phyloP scores from a whole-genome alignment of 441 rosid genomes.

The Breynia disticha region DNA sequence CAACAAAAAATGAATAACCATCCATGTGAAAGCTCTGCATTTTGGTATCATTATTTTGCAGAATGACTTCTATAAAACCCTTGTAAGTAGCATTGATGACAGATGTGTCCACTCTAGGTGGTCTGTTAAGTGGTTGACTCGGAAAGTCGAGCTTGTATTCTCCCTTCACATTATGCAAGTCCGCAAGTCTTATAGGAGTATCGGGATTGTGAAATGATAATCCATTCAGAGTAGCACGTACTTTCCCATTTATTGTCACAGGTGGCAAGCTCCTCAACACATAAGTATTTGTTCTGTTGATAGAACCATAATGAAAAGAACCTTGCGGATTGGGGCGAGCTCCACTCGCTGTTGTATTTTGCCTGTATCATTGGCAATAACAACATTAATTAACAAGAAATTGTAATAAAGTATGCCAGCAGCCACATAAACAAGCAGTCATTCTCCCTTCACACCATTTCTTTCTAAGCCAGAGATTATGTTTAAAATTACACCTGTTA shows the following conservation, averaged over 20 bases:
- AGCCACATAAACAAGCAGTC: background rate
- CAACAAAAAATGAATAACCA: slow-evolving; percentile 88
- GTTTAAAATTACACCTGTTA: too few species aligned
- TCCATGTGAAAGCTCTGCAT: slow-evolving; percentile 80
- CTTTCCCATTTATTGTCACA: slow-evolving; percentile 53
- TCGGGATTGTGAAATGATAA: slow-evolving; percentile 66
- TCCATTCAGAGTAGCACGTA: slow-evolving; percentile 59
- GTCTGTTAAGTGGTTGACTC: slow-evolving; percentile 54
- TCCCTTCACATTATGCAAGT: slow-evolving; percentile 57
- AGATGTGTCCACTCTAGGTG: slow-evolving; percentile 51
- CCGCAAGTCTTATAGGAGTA: slow-evolving; percentile 82
- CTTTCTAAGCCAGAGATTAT: too few species aligned
- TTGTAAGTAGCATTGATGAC: slow-evolving; percentile 81
- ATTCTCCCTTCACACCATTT: too few species aligned
- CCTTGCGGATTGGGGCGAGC: slow-evolving; percentile 98
- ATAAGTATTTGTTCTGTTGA: slow-evolving; percentile 80
- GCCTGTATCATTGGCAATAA: slow-evolving; percentile 57
- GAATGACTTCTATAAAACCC: slow-evolving; percentile 81
- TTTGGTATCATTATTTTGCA: slow-evolving; percentile 89
- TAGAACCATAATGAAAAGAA: slow-evolving; percentile 79
- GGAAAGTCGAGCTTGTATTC: slow-evolving; percentile 90
- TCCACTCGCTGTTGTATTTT: slow-evolving; percentile 52
- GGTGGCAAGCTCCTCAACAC: slow-evolving; percentile 60
- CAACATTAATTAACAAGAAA: slow-evolving; percentile 1
- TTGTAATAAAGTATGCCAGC: slow-evolving; percentile 1